phyloP scores from a whole-genome alignment of 768 basidiomycete species.

The Auricularia heimuer region DNA sequence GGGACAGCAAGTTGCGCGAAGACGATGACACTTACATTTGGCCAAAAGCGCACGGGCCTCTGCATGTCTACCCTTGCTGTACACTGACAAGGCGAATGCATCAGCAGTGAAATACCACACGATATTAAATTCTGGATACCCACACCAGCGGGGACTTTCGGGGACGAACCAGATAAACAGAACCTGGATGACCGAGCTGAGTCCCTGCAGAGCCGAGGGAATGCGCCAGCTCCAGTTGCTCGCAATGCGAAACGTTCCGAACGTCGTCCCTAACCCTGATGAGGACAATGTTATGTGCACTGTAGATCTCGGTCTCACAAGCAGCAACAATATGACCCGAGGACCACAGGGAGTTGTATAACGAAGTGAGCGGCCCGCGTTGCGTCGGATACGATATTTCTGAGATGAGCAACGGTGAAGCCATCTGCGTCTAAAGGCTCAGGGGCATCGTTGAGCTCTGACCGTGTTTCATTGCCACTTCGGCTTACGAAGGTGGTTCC shows the following conservation, averaged over 20 bases:
- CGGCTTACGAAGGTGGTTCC: conserved; percentile 8
- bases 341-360: conserved; percentile 57
- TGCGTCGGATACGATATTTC: conserved; percentile 65
- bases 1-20: background rate
- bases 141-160: conserved; percentile 29
- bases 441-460: conserved; percentile 11
- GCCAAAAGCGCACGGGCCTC: conserved; percentile 23
- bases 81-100: conserved; percentile 9
- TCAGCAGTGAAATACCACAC: background rate
- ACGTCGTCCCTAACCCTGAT: conserved; percentile 30
- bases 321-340: conserved; percentile 38
- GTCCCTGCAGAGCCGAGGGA: conserved; percentile 22
- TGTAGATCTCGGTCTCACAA: conserved; percentile 17
- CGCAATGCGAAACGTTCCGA: conserved; percentile 51
- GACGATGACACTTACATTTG: conserved; percentile 4
- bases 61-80: conserved; percentile 25
- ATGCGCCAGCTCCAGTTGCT: conserved; percentile 28
- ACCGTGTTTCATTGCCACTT: conserved; percentile 4
- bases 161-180: conserved; percentile 25
- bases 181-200: conserved; percentile 22
- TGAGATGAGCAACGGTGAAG: conserved; percentile 55
- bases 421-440: conserved; percentile 24
- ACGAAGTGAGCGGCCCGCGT: conserved; percentile 52
- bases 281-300: conserved; percentile 7
- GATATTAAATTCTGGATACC: background rate